Base-by-base conservation (phyloP, 2,329 filamentous ascomycete species). In the Claviceps arundinis region DNA sequence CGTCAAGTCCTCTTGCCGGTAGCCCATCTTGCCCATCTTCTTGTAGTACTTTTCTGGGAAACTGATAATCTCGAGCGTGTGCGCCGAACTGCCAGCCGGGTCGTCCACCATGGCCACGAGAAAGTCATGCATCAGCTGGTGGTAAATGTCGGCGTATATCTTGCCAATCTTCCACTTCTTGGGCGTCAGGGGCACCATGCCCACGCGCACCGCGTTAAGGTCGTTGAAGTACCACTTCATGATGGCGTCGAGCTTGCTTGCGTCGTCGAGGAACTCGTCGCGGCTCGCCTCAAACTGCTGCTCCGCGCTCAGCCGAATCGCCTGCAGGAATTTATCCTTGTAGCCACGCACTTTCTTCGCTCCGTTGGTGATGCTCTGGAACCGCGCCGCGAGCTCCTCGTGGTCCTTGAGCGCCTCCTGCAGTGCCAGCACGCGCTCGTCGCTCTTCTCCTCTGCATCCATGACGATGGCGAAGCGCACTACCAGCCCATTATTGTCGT, bases 171-270 rank as follows among this genome's bases (percentile, higher is more conserved):
- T 90, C 93, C 93, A 98, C 68, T 93, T 95, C 70, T 87, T 91
- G 8, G 94, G 93, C 81, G 96, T 90, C 50, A 98, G 75, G 30
- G 81, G 80, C 55, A 86, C 81, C 87, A 98, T 95, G 62, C 93
- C 91, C 56, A 94, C 78, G 68, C 91, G 89, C 63, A 96, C 91
- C 3, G 89, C 89, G 67, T 94, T 95, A 40, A 98, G 78, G 66
- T 98, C 91, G 70, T 97, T 96, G 73, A 97, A 98, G 69, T 83
- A 98, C 93, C 93, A 98, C 62, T 87, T 87, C 69, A 95, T 81
- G 58, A 80, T 82, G 73, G 95, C 95, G 57, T 94, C 87, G 47
- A 98, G 75, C 61, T 80, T 82, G 48, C 84, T 78, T 0, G 93
- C 87, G 62, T 97, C 89, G 40, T 85, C 85, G 50, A 91, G 70